Percentiles rank a stretch among this genome's conserved stretches.
Evolutionary conservation across 202 grass and related monocot genomes (phyloP).

Genomic region (Digitaria exilis): DNA sequence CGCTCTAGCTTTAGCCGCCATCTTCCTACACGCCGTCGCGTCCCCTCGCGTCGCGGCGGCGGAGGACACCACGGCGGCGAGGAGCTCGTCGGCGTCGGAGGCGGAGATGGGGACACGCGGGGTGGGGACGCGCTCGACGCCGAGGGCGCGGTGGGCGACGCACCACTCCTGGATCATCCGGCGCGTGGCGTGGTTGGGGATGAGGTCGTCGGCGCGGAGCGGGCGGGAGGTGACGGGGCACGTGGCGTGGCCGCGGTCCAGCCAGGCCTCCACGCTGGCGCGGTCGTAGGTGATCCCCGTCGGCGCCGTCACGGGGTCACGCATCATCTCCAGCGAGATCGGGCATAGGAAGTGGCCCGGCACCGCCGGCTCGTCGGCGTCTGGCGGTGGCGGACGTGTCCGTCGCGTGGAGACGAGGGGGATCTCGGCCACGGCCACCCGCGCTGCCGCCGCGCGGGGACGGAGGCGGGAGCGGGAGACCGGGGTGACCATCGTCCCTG

Average conservation of each 20-base stretch:
- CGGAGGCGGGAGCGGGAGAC: conserved; percentile 21
- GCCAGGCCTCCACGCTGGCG: conserved; percentile 69
- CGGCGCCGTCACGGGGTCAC: conserved; percentile 70
- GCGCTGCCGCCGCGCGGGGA: neutral
- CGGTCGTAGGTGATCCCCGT: conserved; percentile 90
- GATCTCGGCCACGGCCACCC: conserved; percentile 36
- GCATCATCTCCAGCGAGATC: conserved; percentile 87
- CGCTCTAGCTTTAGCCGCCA: conserved; percentile 45
- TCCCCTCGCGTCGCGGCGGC: conserved; percentile 44
- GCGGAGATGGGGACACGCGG: conserved; percentile 67
- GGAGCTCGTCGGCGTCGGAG: conserved; percentile 54
- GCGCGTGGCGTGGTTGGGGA: conserved; percentile 78
- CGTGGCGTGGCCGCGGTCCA: conserved; percentile 49
- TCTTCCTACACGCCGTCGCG: conserved; percentile 23
- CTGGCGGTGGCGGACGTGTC: too few relatives aligned
- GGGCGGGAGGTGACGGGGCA: conserved; percentile 66
- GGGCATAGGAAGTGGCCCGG: conserved; percentile 77
- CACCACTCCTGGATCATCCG: conserved; percentile 91
- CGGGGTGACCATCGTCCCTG: conserved; percentile 43
- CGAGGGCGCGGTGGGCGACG: conserved; percentile 62
- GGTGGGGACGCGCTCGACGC: conserved; percentile 76
- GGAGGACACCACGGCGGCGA: conserved; percentile 38
- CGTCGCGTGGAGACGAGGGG: conserved; percentile 49
- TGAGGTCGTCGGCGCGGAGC: conserved; percentile 59
- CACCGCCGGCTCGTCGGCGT: conserved; percentile 24